A percentile compares a stretch with the other conserved stretches of the same genome.
phyloP scores from a whole-genome alignment of 176 grass and related monocot species.

The Canna indica region DNA sequence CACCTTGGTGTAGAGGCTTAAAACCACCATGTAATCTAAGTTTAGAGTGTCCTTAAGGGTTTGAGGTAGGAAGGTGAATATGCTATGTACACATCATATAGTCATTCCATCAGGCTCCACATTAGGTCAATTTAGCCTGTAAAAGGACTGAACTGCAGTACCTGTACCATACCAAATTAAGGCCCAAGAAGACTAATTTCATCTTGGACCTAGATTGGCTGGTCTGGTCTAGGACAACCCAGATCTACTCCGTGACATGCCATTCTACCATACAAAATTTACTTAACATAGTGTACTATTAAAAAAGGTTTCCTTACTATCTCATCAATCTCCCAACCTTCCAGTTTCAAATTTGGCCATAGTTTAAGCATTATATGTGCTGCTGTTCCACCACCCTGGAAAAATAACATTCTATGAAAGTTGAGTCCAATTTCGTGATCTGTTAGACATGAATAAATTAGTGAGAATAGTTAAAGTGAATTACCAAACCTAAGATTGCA shows the following conservation, averaged over 20 bases:
- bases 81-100: neutral
- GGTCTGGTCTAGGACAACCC: neutral
- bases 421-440: neutral
- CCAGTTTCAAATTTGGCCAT: conserved; percentile 64
- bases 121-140: neutral
- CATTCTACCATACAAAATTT: neutral
- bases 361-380: conserved; percentile 65
- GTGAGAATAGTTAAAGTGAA: conserved; percentile 1
- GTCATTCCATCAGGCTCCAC: neutral
- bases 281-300: neutral
- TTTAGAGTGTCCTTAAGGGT: no score
- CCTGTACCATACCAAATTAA: neutral
- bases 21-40: no score
- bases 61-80: no score
- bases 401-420: conserved; percentile 4
- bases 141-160: neutral
- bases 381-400: conserved; percentile 67
- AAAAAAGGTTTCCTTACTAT: conserved; percentile 26
- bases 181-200: neutral
- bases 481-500: conserved; percentile 98
- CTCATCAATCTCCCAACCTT: conserved; percentile 94
- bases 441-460: neutral
- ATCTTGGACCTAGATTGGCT: neutral
- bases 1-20: no score
- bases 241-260: neutral